These are phyloP conservation scores for Fusarium graminum DNA, from an alignment of 2,329 filamentous ascomycete species.

Conservation along the genomic window DNA sequence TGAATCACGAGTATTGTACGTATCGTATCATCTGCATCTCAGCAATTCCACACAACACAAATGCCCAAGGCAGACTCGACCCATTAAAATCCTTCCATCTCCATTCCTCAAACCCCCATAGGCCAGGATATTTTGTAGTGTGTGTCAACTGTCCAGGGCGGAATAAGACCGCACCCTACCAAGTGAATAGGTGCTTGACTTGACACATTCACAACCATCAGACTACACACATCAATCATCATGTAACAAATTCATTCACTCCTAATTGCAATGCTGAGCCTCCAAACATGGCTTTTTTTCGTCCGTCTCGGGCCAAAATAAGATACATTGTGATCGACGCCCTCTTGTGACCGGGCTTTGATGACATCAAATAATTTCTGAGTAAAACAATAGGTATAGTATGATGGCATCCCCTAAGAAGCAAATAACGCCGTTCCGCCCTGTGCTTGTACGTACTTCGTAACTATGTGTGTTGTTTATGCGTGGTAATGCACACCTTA, in stretches of 20 bases:
- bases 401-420: slow-evolving; percentile 37
- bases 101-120: slow-evolving; percentile 2
- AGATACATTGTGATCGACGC: slow-evolving; percentile 10
- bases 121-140: slow-evolving; percentile 4
- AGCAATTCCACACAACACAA: neutral
- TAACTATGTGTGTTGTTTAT: slow-evolving; percentile 43
- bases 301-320: slow-evolving; percentile 13
- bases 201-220: neutral
- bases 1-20: neutral
- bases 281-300: slow-evolving; percentile 36
- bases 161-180: slow-evolving; percentile 2
- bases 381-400: slow-evolving; percentile 47
- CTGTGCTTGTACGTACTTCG: slow-evolving; percentile 45
- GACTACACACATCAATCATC: neutral
- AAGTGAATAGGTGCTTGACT: neutral
- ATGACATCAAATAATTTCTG: slow-evolving; percentile 21
- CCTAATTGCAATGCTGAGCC: slow-evolving; percentile 17
- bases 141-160: neutral
- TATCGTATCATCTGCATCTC: neutral
- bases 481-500: slow-evolving; percentile 42
- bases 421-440: slow-evolving; percentile 45
- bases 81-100: slow-evolving; percentile 9
- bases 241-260: slow-evolving; percentile 31
- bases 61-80: slow-evolving; percentile 3
- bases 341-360: slow-evolving; percentile 11